A percentile compares a stretch with the other conserved stretches of the same genome.
phyloP scores from a whole-genome alignment of 805 yeast species.

The Kuraishia molischiana region DNA sequence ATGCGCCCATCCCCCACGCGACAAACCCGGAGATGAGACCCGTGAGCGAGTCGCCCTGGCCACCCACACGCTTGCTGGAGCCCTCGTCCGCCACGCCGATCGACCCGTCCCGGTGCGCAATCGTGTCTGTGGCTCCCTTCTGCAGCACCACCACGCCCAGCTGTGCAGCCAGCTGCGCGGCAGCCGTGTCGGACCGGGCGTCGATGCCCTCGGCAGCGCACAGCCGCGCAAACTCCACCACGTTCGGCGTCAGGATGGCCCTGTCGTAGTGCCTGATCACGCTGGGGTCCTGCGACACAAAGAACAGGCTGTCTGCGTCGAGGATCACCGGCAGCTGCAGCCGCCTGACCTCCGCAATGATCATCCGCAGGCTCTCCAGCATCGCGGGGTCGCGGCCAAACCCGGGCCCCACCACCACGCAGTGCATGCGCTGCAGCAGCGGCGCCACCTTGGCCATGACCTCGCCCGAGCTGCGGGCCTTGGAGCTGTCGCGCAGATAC shows the following conservation, averaged over 20 bases:
- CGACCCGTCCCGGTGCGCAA: slow-evolving; percentile 37
- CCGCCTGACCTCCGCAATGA: slow-evolving; percentile 47
- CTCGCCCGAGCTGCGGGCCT: slow-evolving; percentile 13
- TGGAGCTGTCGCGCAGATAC: slow-evolving; percentile 45
- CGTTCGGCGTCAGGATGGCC: slow-evolving; percentile 82
- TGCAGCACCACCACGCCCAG: slow-evolving; percentile 56
- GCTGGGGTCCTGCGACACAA: slow-evolving; percentile 49
- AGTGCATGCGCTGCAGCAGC: slow-evolving; percentile 61
- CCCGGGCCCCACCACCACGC: slow-evolving; percentile 88
- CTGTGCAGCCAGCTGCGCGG: slow-evolving; percentile 32
- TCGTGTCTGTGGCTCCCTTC: slow-evolving; percentile 63
- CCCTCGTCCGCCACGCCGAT: slow-evolving; percentile 45
- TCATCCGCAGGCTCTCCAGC: slow-evolving; percentile 46
- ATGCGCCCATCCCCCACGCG: slow-evolving; percentile 68
- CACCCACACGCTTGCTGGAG: slow-evolving; percentile 78
- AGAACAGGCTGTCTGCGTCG: slow-evolving; percentile 84
- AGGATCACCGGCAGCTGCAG: slow-evolving; percentile 62
- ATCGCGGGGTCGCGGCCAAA: slow-evolving; percentile 73
- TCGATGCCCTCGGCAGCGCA: slow-evolving; percentile 35
- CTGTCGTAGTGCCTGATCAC: slow-evolving; percentile 43
- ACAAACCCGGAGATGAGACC: slow-evolving; percentile 79
- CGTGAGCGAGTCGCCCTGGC: slow-evolving; percentile 91
- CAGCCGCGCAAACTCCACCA: slow-evolving; percentile 71
- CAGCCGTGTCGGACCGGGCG: slow-evolving; percentile 14
- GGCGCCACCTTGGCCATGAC: slow-evolving; percentile 46